Base-by-base conservation (phyloP, 768 basidiomycete genomes). In the Panellus pusillus region DNA sequence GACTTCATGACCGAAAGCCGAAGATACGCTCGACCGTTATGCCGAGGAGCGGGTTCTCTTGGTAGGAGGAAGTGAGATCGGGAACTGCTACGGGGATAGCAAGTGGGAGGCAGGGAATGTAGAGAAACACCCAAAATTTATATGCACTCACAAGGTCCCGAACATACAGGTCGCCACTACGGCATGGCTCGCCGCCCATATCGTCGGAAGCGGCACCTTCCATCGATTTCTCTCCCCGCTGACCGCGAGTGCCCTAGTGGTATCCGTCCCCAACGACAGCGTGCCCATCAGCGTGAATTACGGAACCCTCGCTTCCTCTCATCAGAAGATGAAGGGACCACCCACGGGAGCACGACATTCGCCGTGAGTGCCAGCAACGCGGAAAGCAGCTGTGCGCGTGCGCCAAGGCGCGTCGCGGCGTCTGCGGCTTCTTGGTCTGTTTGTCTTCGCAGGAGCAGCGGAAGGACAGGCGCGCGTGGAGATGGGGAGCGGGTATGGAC, bases 131-230 rank as follows among this genome's bases (percentile, higher is more conserved):
- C 9, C 3, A 35, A 9, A 14, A 35, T 3, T 44, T 44, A 29
- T 43, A 51, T 42, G 61, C 17, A 79, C 90, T 70, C 63, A 96
- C 91, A 89, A 85, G 9, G 91, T 95, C 24, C 81, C 82, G 40
- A 86, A 74, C 89, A 97, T 94, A 63, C 87, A 89, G 0, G 63
- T 55, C 0, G 86, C 83, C 60, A 98, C 89, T 8, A 93, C 62
- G 8, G 84, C 64, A 68, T 93, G 91, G 43, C 86, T 85, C 24
- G 81, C 61, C 15, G 89, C 85, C 95, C 95, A 97, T 6, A 95
- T 62, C 18, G 76, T 83, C 1, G 81, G 77, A 12, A 93, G 71
- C 60, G 86, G 77, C 0, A 91, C 65, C 66, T 82, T 81, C 54
- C 24, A 28, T 9, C 32, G 2, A 3, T 8, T 35, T 35, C 32